phyloP scores from a whole-genome alignment of 129 eudicot species.

The Tagetes erecta region DNA sequence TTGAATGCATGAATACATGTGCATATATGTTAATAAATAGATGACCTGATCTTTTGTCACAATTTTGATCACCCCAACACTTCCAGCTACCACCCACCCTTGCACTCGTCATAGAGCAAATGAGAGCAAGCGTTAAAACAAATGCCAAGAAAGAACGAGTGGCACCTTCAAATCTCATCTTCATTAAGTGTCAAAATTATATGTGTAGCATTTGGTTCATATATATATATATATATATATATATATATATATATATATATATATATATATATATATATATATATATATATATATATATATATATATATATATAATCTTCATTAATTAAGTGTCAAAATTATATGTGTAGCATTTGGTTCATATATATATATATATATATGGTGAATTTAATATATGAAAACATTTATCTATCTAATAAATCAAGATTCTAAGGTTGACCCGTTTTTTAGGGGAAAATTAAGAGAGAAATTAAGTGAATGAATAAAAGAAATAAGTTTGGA shows the following conservation, averaged over 20 bases:
- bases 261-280: background rate
- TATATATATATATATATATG: no score
- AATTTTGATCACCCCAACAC: background rate
- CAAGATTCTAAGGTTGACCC: no score
- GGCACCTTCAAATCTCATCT: constrained; percentile 6
- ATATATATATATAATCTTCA: no score
- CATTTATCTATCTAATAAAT: no score
- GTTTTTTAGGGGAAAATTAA: no score
- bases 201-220: background rate
- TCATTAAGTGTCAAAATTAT: background rate
- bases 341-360: background rate
- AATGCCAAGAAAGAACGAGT: background rate
- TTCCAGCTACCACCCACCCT: background rate
- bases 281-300: background rate
- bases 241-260: no score
- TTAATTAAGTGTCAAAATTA: no score
- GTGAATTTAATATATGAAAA: no score
- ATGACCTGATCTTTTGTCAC: background rate
- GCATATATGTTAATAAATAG: background rate
- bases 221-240: background rate
- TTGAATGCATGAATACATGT: no score
- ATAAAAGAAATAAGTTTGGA: no score
- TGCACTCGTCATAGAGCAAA: constrained; percentile 1
- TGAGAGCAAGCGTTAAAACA: constrained; percentile 1
- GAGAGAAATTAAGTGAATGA: no score